Evolutionary conservation across 495 filamentous ascomycete species (phyloP).

Genomic region (Sordaria brevicollis): DNA sequence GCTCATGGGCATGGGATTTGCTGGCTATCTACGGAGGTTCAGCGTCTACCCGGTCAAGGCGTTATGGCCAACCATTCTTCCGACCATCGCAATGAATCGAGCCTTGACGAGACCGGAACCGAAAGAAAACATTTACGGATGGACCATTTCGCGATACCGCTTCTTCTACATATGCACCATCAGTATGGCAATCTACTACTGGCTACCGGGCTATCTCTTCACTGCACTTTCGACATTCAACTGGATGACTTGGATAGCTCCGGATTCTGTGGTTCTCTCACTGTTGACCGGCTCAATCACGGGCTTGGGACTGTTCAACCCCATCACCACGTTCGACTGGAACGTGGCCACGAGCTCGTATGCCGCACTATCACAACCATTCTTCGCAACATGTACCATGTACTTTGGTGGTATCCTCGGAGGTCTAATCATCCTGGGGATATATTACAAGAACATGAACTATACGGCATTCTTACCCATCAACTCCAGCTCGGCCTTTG

Average conservation of each 20-base stretch:
- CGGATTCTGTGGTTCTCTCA: constrained; percentile 21
- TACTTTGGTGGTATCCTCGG: constrained; percentile 16
- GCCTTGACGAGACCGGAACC: constrained; percentile 16
- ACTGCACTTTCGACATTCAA: constrained; percentile 27
- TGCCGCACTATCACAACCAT: constrained; percentile 23
- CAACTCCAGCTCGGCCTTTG: constrained; percentile 35
- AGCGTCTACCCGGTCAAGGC: constrained; percentile 32
- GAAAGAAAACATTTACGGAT: constrained; percentile 22
- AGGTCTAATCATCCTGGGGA: constrained; percentile 32
- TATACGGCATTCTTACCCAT: constrained; percentile 46
- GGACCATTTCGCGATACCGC: constrained; percentile 28
- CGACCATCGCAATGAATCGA: constrained; percentile 23
- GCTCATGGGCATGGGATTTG: constrained; percentile 34
- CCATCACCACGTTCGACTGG: constrained; percentile 26
- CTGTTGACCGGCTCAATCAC: constrained; percentile 18
- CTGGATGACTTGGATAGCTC: constrained; percentile 34
- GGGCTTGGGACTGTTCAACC: constrained; percentile 22
- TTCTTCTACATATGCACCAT: constrained; percentile 25
- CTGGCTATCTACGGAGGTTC: constrained; percentile 39
- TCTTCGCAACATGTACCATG: constrained; percentile 22
- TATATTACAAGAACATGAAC: constrained; percentile 43
- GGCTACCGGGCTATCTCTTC: constrained; percentile 28
- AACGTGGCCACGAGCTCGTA: constrained; percentile 22
- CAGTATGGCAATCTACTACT: constrained; percentile 28
- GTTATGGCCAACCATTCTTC: constrained; percentile 20